Base-by-base conservation (phyloP, 345 rosid species). In the Euphorbia lathyris region DNA sequence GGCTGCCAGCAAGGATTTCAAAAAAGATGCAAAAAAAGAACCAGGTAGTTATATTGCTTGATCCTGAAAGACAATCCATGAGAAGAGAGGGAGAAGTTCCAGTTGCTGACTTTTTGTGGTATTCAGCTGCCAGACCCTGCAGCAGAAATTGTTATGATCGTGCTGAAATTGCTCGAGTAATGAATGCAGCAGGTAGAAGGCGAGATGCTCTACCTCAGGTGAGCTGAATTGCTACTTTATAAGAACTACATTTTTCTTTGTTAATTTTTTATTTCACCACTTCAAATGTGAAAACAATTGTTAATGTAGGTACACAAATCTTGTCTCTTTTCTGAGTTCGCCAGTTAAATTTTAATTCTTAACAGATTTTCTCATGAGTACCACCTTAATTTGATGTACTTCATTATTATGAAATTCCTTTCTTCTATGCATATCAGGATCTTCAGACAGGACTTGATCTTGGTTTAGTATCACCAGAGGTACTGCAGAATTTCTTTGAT, bases 121-220 rank as follows among this genome's bases (percentile, higher is more conserved):
- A 90, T 80, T 90, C 98, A 73, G 96, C 91, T 0, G 91, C 98
- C 68, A 89, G 97, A 75, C 93, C 98, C 9, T 93, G 98, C 83
- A 89, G 79, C 68, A 86, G 98, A 72, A 93, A 93, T 69, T 93
- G 97, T 75, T 90, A 86, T 77, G 98, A 93, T 72, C 88, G 97
- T 69, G 98, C 93, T 66, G 98, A 93, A 81, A 93, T 93, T 67
- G 93, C 97, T 76, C 85, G 96, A 67, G 96, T 90, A 22, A 93
- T 93, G 98, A 90, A 89, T 84, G 98, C 97, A 0, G 98, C 93
- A 58, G 97, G 98, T 69, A 87, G 92, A 81, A 88, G 76, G 72
- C 87, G 92, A 67, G 93, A 90, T 79, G 96, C 90, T 52, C 83
- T 89, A 69, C 98, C 98, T 9, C 92, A 90, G 92, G 97, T 93